Conservation (phyloP, 2,329 filamentous ascomycete genomes). For the Pezicula carpinea region DNA sequence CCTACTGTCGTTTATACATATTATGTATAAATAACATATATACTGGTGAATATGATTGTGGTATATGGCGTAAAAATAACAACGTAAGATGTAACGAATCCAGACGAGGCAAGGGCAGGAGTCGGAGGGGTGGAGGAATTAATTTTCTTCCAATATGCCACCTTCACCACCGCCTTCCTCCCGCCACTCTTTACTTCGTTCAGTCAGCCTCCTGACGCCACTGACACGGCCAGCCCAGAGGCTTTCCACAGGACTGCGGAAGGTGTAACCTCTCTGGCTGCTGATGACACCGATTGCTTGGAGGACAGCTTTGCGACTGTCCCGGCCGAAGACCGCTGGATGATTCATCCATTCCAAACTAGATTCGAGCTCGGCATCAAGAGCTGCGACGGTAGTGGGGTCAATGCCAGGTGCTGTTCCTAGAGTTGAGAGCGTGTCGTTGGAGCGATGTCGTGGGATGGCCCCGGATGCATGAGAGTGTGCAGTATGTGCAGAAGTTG, state of each 20-base stretch:
- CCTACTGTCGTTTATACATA: conserved; percentile 1
- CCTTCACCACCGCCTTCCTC: conserved; percentile 55
- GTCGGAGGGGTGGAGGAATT: conserved; percentile 2
- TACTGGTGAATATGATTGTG: not conserved
- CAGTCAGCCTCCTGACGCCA: conserved; percentile 76
- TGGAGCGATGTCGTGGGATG: conserved; percentile 48
- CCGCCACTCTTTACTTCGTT: conserved; percentile 86
- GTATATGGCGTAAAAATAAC: not conserved
- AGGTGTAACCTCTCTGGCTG: conserved; percentile 89
- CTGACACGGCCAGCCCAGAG: conserved; percentile 81
- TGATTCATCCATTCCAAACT: conserved; percentile 97
- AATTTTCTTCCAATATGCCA: conserved; percentile 29
- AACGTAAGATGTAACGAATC: not conserved
- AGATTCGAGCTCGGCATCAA: conserved; percentile 86
- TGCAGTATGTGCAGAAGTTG: conserved; percentile 32
- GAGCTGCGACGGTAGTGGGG: conserved; percentile 70
- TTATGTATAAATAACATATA: not conserved
- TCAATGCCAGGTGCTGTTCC: conserved; percentile 74
- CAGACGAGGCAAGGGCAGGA: not conserved
- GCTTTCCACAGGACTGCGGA: conserved; percentile 81
- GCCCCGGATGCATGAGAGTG: conserved; percentile 28
- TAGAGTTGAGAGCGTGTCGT: conserved; percentile 36
- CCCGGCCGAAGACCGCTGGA: conserved; percentile 87
- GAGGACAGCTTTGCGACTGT: conserved; percentile 90
- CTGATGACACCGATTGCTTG: conserved; percentile 97